phyloP scores from a whole-genome alignment of 306 rosid genomes.

The Dryas octopetala region DNA sequence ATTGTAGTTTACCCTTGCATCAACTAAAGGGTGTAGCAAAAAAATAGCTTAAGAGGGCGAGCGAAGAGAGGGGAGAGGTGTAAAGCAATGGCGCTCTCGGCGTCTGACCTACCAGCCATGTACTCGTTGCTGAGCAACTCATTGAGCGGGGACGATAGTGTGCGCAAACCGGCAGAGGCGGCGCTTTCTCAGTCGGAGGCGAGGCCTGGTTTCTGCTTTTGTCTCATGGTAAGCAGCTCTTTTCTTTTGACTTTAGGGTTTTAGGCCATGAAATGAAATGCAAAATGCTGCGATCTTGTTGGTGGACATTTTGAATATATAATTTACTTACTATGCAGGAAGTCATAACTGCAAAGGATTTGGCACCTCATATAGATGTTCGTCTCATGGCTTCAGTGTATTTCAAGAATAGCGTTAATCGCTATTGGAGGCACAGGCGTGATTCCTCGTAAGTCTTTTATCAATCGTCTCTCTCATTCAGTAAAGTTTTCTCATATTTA shows the following conservation, averaged over 20 bases:
- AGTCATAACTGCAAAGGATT: slow-evolving; percentile 77
- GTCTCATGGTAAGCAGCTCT: slow-evolving; percentile 57
- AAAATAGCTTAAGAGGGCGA: not conserved
- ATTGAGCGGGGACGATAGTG: slow-evolving; percentile 68
- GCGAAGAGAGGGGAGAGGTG: not conserved
- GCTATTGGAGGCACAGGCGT: slow-evolving; percentile 84
- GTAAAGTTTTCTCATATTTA: not conserved
- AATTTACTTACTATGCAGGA: slow-evolving; percentile 44
- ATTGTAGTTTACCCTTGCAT: too few species aligned
- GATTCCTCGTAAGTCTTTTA: slow-evolving; percentile 48
- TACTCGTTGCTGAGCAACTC: slow-evolving; percentile 75
- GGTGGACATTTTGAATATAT: slow-evolving; percentile 3
- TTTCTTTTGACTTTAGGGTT: slow-evolving; percentile 36
- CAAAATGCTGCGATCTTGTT: slow-evolving; percentile 4
- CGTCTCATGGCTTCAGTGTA: slow-evolving; percentile 85
- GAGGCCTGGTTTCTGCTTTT: slow-evolving; percentile 88
- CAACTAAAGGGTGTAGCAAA: not conserved
- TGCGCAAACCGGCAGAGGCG: slow-evolving; percentile 70
- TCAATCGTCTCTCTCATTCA: not conserved
- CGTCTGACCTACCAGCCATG: slow-evolving; percentile 72
- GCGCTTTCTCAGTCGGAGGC: slow-evolving; percentile 81
- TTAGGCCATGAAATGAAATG: not conserved
- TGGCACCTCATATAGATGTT: slow-evolving; percentile 69
- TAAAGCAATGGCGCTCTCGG: slow-evolving; percentile 58
- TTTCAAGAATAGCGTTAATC: slow-evolving; percentile 78